Percentiles rank a stretch among this genome's conserved stretches.
phyloP scores from a whole-genome alignment of 768 basidiomycete genomes.

The Pulveroboletus frians region DNA sequence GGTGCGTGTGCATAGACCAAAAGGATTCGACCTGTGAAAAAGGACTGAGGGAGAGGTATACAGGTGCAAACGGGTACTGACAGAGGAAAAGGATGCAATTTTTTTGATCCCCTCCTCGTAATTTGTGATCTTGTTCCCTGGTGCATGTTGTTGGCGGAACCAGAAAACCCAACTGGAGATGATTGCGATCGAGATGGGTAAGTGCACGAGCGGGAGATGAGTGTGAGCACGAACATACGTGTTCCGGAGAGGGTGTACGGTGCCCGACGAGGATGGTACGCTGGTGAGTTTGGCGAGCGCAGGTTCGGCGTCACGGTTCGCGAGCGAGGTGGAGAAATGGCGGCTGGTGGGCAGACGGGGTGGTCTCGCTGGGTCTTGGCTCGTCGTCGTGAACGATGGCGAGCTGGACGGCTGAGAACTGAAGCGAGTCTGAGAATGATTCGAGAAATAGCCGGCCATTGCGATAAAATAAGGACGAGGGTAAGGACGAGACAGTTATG shows the following conservation, averaged over 20 bases:
- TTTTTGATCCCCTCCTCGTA: slow-evolving; percentile 96
- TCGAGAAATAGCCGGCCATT: slow-evolving; percentile 79
- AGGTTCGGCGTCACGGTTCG: slow-evolving; percentile 34
- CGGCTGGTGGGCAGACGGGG: slow-evolving; percentile 58
- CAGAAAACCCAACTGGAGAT: slow-evolving; percentile 78
- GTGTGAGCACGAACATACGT: slow-evolving; percentile 63
- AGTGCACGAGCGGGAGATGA: slow-evolving; percentile 12
- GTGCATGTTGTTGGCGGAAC: slow-evolving; percentile 86
- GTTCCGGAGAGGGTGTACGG: slow-evolving; percentile 74
- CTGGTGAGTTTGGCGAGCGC: slow-evolving; percentile 38
- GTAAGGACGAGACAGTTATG: slow-evolving; percentile 11
- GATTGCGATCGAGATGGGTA: slow-evolving; percentile 15
- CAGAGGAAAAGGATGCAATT: slow-evolving; percentile 84
- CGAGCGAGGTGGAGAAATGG: slow-evolving; percentile 64
- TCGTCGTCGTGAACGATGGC: background rate
- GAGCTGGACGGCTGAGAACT: slow-evolving; percentile 42
- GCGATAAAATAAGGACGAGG: slow-evolving; percentile 22
- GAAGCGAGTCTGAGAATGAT: slow-evolving; percentile 72
- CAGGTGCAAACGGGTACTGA: slow-evolving; percentile 32
- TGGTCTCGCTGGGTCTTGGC: slow-evolving; percentile 31
- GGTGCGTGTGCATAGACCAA: slow-evolving; percentile 91
- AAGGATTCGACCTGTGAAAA: slow-evolving; percentile 82
- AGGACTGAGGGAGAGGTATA: slow-evolving; percentile 6
- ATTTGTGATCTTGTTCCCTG: slow-evolving; percentile 82
- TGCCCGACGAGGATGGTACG: slow-evolving; percentile 20